Evolutionary conservation across 2,329 filamentous ascomycete genomes (phyloP).

Genomic region (Penicillium oxalicum): DNA sequence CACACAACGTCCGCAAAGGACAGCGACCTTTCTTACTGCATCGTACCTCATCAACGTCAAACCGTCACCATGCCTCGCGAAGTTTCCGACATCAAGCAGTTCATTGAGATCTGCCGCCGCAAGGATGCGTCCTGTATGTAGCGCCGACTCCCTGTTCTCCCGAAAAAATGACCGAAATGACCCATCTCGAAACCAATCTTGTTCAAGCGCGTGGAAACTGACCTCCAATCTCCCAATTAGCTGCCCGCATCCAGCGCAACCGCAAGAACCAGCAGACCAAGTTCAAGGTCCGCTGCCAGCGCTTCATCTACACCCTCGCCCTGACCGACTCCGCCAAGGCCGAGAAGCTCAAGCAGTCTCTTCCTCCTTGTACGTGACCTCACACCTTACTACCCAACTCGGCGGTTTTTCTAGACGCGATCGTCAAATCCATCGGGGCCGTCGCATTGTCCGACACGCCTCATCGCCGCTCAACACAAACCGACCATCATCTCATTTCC

Average conservation of each 20-base stretch:
- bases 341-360: conserved; percentile 99
- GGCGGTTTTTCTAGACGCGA: neutral
- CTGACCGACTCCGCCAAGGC: conserved; percentile 99
- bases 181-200: conserved; percentile 4
- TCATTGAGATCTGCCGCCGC: conserved; percentile 99
- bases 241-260: conserved; percentile 94
- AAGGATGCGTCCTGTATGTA: conserved; percentile 98
- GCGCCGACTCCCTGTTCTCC: conserved; percentile 6
- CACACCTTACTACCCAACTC: neutral
- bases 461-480: too few species aligned
- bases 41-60: conserved; percentile 19
- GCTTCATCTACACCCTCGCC: conserved; percentile 94
- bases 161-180: conserved; percentile 2
- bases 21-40: conserved; percentile 14
- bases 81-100: conserved; percentile 98
- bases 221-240: conserved; percentile 41
- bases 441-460: too few species aligned
- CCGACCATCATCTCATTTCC: neutral
- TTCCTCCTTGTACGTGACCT: conserved; percentile 82
- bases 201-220: conserved; percentile 11
- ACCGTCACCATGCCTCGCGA: conserved; percentile 84
- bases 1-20: conserved; percentile 19
- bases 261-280: conserved; percentile 87
- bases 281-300: conserved; percentile 99
- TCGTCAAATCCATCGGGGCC: too few species aligned